Base-by-base conservation (phyloP, 176 grass and related monocot species). In the Melocanna baccifera region DNA sequence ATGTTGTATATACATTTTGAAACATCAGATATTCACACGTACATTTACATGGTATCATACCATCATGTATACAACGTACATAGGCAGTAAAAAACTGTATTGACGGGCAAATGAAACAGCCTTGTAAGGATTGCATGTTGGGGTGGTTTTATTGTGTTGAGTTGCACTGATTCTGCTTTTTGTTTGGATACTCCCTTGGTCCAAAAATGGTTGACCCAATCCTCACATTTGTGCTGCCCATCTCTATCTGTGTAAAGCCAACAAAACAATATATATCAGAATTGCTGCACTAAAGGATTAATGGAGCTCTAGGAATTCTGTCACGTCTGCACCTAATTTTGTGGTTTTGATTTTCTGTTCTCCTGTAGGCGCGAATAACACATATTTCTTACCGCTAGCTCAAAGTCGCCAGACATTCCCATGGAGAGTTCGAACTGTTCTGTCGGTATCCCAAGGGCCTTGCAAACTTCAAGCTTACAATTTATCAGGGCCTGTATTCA, bases 371-470 rank as follows among this genome's bases (percentile, higher is more conserved):
- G 53, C 64, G 9, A 86, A 75, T 43, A 14, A 0, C 2, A 62
- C 19, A 71, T 69, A 39, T 58, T 59, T 70, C 89, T 81, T 86
- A 98, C 96, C 56, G 93, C 96, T 91, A 91, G 83, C 81, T 98
- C 93, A 63, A 98, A 98, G 76, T 98, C 93, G 11, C 77, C 78
- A 14, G 93, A 95, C 96, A 98, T 98, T 62, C 93, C 96, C 91
- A 98, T 98, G 52, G 96, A 98, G 9, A 98, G 87, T 85, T 98
- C 91, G 40, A 89, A 93, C 25, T 89, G 72, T 25, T 92, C 89
- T 70, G 81, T 67, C 2, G 89, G 80, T 30, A 95, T 84, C n/a
- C 85, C 80, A 65, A 95, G 88, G 34, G 83, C 89, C 72, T 94
- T 83, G 68, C 85, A 94, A 12, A 95, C 83, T 73, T 95, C 81